Evolutionary conservation across 208 protist species (phyloP).

Genomic region (Acanthamoeba royreba): DNA sequence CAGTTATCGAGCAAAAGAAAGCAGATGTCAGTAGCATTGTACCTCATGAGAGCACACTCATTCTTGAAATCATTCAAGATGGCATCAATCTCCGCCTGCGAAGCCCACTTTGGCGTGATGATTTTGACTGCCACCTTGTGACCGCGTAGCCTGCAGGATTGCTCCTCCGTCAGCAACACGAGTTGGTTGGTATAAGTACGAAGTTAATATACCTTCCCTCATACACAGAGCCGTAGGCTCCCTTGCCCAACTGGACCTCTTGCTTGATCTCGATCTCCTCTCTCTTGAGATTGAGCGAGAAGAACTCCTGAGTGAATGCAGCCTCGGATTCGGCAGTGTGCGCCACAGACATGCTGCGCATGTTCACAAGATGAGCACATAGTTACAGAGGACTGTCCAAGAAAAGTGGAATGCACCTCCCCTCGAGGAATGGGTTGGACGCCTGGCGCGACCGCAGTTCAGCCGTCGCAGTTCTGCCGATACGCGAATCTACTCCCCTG

Average conservation of each 20-base stretch:
- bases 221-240: constrained; percentile 8
- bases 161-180: neutral
- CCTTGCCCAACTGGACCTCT: neutral
- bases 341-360: neutral
- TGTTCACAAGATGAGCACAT: neutral
- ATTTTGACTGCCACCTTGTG: constrained; percentile 25
- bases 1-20: neutral
- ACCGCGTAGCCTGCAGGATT: neutral
- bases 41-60: constrained; percentile 40
- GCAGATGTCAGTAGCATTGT: neutral
- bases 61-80: constrained; percentile 34
- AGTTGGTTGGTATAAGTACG: no score
- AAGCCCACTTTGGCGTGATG: constrained; percentile 43
- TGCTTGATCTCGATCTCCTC: neutral
- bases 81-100: neutral
- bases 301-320: constrained; percentile 36
- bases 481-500: neutral
- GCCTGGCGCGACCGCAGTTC: neutral
- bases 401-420: neutral
- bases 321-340: neutral
- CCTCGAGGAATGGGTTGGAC: neutral
- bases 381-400: no score
- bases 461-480: neutral
- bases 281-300: constrained; percentile 38
- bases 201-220: neutral